Conservation (phyloP, 2,329 filamentous ascomycete species). For the Laburnicola sp. region DNA sequence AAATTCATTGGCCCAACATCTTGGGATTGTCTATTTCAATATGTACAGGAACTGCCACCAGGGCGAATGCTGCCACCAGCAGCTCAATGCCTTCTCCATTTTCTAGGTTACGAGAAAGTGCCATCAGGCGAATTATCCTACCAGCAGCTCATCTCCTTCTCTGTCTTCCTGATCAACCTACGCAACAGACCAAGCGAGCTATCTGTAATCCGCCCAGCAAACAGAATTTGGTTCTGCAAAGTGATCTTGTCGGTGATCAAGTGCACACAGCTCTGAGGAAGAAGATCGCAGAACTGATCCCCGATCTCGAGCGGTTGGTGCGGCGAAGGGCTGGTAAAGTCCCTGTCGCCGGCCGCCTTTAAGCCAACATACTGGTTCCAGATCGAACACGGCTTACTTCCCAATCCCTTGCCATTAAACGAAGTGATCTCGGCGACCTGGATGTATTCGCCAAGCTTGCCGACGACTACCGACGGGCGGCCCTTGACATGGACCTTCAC, state of each 20-base stretch:
- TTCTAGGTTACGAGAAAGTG: no score
- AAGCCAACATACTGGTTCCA: slow-evolving; percentile 18
- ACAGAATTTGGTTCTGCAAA: slow-evolving; percentile 17
- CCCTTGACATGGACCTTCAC: slow-evolving; percentile 12
- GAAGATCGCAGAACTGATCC: slow-evolving; percentile 1
- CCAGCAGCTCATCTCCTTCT: no score
- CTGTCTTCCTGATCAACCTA: slow-evolving; percentile 1
- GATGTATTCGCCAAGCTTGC: not conserved
- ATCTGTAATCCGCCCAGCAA: slow-evolving; percentile 15
- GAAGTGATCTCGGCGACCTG: slow-evolving; percentile 14
- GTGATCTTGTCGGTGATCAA: slow-evolving; percentile 7
- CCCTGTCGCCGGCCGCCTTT: not conserved
- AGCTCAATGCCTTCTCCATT: no score
- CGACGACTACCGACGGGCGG: slow-evolving; percentile 16
- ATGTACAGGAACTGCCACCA: not conserved
- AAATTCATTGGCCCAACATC: not conserved
- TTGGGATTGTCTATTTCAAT: not conserved
- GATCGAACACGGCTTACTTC: slow-evolving; percentile 1
- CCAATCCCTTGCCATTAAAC: slow-evolving; percentile 8
- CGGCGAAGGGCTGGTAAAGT: slow-evolving; percentile 1
- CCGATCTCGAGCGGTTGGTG: slow-evolving; percentile 8
- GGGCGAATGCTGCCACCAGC: not conserved
- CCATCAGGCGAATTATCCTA: no score
- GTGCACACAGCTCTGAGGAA: slow-evolving; percentile 4
- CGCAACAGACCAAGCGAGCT: slow-evolving; percentile 7